phyloP scores from a whole-genome alignment of 352 stramenopile genomes.

The Globisporangium spiculum region DNA sequence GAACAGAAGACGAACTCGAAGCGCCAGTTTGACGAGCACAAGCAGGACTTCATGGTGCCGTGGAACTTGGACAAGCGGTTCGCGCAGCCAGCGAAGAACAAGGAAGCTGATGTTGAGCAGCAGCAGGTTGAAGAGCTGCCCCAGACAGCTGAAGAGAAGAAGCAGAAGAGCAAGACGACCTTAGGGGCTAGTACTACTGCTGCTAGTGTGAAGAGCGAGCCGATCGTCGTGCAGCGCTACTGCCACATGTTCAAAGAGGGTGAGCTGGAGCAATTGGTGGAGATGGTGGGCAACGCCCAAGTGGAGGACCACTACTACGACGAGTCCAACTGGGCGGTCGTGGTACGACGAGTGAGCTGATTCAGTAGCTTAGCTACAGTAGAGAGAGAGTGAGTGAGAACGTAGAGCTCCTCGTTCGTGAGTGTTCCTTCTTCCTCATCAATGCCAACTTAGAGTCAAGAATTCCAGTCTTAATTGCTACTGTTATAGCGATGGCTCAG shows the following conservation, averaged over 20 bases:
- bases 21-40: slow-evolving; percentile 61
- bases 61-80: slow-evolving; percentile 86
- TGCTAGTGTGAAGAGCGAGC: slow-evolving; percentile 4
- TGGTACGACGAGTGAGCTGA: slow-evolving; percentile 47
- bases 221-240: slow-evolving; percentile 76
- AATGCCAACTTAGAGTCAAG: not conserved
- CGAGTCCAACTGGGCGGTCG: slow-evolving; percentile 84
- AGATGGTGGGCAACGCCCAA: slow-evolving; percentile 48
- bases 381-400: not conserved
- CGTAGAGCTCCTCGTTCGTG: not conserved
- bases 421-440: not conserved
- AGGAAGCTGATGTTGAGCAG: not conserved
- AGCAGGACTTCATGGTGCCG: slow-evolving; percentile 87
- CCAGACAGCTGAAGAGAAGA: not conserved
- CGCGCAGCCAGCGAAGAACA: slow-evolving; percentile 18
- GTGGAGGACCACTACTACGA: slow-evolving; percentile 85
- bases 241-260: slow-evolving; percentile 89
- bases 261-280: slow-evolving; percentile 69
- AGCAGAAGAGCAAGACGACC: not conserved
- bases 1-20: slow-evolving; percentile 77
- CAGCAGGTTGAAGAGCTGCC: not conserved
- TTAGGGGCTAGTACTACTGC: not conserved
- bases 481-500: not conserved
- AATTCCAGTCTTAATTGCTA: not conserved
- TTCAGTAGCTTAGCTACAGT: not conserved